Evolutionary conservation across 129 eudicot genomes (phyloP).

Genomic region (Flaveria robusta): DNA sequence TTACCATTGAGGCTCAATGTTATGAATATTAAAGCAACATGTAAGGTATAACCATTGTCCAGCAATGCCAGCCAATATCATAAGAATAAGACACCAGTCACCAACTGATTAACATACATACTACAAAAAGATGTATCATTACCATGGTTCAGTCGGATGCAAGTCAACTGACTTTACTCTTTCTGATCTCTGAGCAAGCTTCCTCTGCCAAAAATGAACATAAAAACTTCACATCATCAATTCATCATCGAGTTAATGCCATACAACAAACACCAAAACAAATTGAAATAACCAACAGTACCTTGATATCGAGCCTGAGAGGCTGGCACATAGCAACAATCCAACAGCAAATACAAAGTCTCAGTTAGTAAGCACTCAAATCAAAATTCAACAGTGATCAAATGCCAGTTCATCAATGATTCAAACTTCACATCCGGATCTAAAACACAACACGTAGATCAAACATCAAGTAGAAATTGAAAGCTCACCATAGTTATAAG

Average conservation of each 20-base stretch:
- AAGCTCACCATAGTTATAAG: slow-evolving; percentile 53
- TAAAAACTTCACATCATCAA: slow-evolving; percentile 18
- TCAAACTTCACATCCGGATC: slow-evolving; percentile 40
- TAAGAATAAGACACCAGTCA: not conserved
- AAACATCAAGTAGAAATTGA: slow-evolving; percentile 9
- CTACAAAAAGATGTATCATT: slow-evolving; percentile 8
- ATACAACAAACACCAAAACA: not conserved
- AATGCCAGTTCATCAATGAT: slow-evolving; percentile 9
- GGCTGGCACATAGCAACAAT: slow-evolving; percentile 58
- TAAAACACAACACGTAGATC: not conserved
- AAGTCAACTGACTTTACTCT: slow-evolving; percentile 92
- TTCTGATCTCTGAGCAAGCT: slow-evolving; percentile 83
- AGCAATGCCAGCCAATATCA: slow-evolving; percentile 1
- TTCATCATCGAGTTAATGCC: not conserved
- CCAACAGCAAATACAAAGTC: slow-evolving; percentile 26
- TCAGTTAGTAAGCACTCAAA: slow-evolving; percentile 36
- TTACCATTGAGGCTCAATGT: not conserved
- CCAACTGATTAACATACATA: not conserved
- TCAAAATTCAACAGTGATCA: slow-evolving; percentile 25
- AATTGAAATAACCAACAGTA: slow-evolving; percentile 29
- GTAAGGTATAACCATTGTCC: not conserved
- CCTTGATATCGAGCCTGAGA: slow-evolving; percentile 93
- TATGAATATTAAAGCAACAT: not conserved
- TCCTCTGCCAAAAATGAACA: slow-evolving; percentile 58
- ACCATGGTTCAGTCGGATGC: slow-evolving; percentile 97